Percentiles rank a stretch among this genome's conserved stretches.
Conservation (phyloP, 2,329 filamentous ascomycete genomes). For the Ascochyta clinopodiicola region DNA sequence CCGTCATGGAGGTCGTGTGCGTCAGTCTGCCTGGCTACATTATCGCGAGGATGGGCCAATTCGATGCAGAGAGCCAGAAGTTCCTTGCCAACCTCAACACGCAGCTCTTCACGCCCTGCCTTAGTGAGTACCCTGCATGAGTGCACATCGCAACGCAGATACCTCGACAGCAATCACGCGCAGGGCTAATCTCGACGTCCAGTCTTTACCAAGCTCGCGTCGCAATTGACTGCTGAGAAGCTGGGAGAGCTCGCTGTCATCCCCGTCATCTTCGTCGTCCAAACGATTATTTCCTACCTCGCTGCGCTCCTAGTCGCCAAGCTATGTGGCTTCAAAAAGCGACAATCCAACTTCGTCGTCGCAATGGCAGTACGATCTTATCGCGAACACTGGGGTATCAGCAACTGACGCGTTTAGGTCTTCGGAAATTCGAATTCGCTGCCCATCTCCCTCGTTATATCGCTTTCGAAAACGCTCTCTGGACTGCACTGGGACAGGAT, state of each 20-base stretch:
- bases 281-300: conserved; percentile 84
- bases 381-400: not conserved
- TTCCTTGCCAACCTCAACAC: conserved; percentile 97
- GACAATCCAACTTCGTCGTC: conserved; percentile 90
- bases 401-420: conserved; percentile 58
- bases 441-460: conserved; percentile 93
- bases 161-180: not conserved
- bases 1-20: conserved; percentile 92
- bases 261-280: conserved; percentile 88
- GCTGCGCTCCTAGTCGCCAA: conserved; percentile 75
- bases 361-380: conserved; percentile 78
- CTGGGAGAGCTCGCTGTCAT: conserved; percentile 90
- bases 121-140: conserved; percentile 65
- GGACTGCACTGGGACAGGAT: conserved; percentile 94
- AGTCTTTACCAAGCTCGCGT: conserved; percentile 98
- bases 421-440: conserved; percentile 99
- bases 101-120: conserved; percentile 92
- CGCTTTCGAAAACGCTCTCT: conserved; percentile 87
- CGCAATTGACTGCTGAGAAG: conserved; percentile 90
- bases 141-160: too few species aligned
- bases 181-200: conserved; percentile 11
- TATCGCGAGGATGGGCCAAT: conserved; percentile 86
- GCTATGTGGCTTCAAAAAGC: conserved; percentile 80
- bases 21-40: conserved; percentile 95
- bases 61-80: conserved; percentile 95